These are phyloP conservation scores for Vitis amurensis DNA, from an alignment of 164 flowering plant species.

Conservation along the genomic window DNA sequence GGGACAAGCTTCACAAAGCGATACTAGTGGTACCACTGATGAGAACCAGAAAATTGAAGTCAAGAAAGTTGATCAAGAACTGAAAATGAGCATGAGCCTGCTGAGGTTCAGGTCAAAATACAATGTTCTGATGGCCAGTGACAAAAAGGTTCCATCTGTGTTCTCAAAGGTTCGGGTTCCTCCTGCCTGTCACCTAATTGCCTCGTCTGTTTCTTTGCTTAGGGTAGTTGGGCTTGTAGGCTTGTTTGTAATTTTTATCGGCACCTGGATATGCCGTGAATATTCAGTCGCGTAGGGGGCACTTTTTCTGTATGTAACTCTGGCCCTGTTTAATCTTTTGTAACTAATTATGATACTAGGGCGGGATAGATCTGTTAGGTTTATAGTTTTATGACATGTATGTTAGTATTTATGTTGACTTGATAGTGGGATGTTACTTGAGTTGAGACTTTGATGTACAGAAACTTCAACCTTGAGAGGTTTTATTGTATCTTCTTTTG, in stretches of 20 bases:
- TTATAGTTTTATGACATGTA: too few relatives aligned
- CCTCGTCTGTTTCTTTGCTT: conserved; percentile 9
- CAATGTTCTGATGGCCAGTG: background rate
- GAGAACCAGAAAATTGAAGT: conserved; percentile 9
- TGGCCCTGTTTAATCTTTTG: background rate
- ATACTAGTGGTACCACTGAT: background rate
- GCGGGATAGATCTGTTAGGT: too few relatives aligned
- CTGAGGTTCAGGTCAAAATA: conserved; percentile 5
- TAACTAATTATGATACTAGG: background rate
- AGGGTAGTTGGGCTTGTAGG: conserved; percentile 22
- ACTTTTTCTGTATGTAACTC: background rate
- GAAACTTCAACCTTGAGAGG: too few relatives aligned
- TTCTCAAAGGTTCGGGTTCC: conserved; percentile 3
- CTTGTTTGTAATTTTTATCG: conserved; percentile 20
- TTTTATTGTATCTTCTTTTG: background rate
- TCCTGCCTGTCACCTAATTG: background rate
- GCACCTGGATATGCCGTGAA: conserved; percentile 23
- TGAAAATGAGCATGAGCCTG: background rate
- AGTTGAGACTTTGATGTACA: too few relatives aligned
- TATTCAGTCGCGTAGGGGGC: background rate
- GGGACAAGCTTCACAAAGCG: conserved; percentile 8
- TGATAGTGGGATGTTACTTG: too few relatives aligned
- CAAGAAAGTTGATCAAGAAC: background rate
- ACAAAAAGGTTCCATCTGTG: background rate
- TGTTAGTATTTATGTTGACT: too few relatives aligned